A percentile compares a stretch with the other conserved stretches of the same genome.
These are phyloP conservation scores for Boletus pseudopeckii DNA, from an alignment of 768 basidiomycete species.

Conservation along the genomic window DNA sequence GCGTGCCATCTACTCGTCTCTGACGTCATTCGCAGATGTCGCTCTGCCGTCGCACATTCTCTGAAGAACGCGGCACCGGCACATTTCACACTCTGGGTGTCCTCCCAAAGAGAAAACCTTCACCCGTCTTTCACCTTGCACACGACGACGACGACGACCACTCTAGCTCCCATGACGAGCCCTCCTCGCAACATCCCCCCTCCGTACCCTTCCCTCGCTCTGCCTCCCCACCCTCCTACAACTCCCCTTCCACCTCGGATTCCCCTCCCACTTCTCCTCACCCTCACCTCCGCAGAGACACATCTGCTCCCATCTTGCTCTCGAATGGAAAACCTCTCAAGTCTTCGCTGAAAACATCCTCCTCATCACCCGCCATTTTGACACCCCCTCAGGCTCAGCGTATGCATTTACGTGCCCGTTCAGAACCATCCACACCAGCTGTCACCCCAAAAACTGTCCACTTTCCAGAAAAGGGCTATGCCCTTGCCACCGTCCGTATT, in stretches of 20 bases:
- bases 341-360: slow-evolving; percentile 66
- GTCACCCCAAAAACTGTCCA: slow-evolving; percentile 76
- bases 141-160: slow-evolving; percentile 25
- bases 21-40: no score
- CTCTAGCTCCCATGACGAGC: no score
- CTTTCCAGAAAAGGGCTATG: slow-evolving; percentile 69
- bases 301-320: slow-evolving; percentile 45
- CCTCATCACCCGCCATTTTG: slow-evolving; percentile 17
- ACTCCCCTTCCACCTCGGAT: no score
- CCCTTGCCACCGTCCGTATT: slow-evolving; percentile 56
- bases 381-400: slow-evolving; percentile 1
- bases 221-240: slow-evolving; percentile 13
- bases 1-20: no score
- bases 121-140: slow-evolving; percentile 17
- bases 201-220: slow-evolving; percentile 43
- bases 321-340: slow-evolving; percentile 86
- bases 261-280: no score
- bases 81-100: slow-evolving; percentile 46
- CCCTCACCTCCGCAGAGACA: slow-evolving; percentile 30
- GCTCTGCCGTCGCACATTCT: slow-evolving; percentile 26
- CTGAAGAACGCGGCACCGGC: slow-evolving; percentile 42
- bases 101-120: slow-evolving; percentile 40
- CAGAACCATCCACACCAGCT: slow-evolving; percentile 61
- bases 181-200: no score
- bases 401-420: slow-evolving; percentile 38